Base-by-base conservation (phyloP, 2,329 filamentous ascomycete species). In the Helicocarpus griseus region DNA sequence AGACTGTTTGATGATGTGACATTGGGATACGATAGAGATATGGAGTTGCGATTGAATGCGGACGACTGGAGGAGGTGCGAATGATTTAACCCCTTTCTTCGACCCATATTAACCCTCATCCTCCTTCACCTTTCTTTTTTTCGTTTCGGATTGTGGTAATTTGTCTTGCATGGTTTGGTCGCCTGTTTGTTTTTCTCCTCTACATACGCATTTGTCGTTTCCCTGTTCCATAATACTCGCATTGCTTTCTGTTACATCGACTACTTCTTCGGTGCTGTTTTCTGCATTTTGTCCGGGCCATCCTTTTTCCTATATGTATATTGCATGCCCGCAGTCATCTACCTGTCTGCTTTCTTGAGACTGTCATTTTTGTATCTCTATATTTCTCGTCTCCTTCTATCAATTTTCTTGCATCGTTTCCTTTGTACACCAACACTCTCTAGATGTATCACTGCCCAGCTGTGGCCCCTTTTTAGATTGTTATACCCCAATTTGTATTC, bases 1-100 rank as follows among this genome's bases (percentile, higher is more conserved):
- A 72, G 73, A 55, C 65, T 82, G 50, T 67, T 79, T 48, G 69
- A 73, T 45, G 78, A 85, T 58, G 80, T 81, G 74, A 74, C 72
- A 61, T 74, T 71, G 54, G 77, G 81, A 65, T 83, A 73, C 77
- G 70, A 75, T 52, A 65, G 66, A 58, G 62, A 67, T 51, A 63
- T 59, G 39, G 74, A 79, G 56, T 62, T 79, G 58, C 67, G 71
- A 58, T 71, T 69, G 60, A 72, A 77, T 51, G 63, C 70, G 35
- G 69, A 73, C 52, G 73, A 77, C 54, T 81, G 78, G 78, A 73
- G 67, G 58, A 65, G 67, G 48, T 77, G 73, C 71, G 77, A 80
- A 61, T 77, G 62, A 66, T 46, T 8, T 38, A 14, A 11, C 29
- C 43, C 28, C 35, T 53, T 40, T 44, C 31, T 47, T 50, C 26